Base-by-base conservation (phyloP, 2,329 filamentous ascomycete genomes). In the Fusarium sp. region DNA sequence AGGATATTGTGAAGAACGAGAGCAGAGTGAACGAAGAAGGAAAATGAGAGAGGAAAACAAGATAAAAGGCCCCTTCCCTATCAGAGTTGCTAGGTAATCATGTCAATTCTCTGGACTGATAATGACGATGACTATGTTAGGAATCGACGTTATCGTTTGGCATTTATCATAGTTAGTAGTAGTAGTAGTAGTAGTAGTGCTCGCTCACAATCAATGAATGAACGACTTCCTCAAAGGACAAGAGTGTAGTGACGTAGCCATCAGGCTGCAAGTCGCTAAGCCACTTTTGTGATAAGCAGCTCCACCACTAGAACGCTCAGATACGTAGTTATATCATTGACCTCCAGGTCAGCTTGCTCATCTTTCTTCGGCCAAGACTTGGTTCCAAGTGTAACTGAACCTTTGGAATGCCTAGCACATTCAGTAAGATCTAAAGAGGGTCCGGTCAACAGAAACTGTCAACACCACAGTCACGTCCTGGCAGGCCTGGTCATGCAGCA, bases 191-290 rank as follows among this genome's bases (percentile, higher is more conserved):
- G n/a, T n/a, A 19, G 19, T 19, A 19, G 3, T 19, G 19, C 19
- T 19, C 19, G 19, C 19, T 19, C 19, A 19, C 19, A 19, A 19
- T 3, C 19, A 19, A 37, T 53, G 36, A 59, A 38, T 42, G 25
- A 48, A 29, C 31, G 41, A 36, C n/a, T n/a, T 32, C 38, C 27
- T 29, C 27, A 29, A 29, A 38, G 13, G 37, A 39, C 21, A 35
- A 46, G 41, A 47, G 29, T 31, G 19, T 23, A 23, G 61, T 64
- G 61, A 64, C 61, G 61, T 64, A 54, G 61, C 49, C 37, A 37
- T 25, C 14, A 46, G 53, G 58, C 44, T 54, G 15, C 21, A 63
- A 13, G 33, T 37, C 50, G 21, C 45, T 49, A 61, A 65, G 10
- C 61, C 47, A 19, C 14, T 61, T 65, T 17, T 33, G 43, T 33